Evolutionary conservation across 2,329 filamentous ascomycete species (phyloP), one percentile per base, ranked within the genome.

Genomic region (Trichoderma breve): DNA sequence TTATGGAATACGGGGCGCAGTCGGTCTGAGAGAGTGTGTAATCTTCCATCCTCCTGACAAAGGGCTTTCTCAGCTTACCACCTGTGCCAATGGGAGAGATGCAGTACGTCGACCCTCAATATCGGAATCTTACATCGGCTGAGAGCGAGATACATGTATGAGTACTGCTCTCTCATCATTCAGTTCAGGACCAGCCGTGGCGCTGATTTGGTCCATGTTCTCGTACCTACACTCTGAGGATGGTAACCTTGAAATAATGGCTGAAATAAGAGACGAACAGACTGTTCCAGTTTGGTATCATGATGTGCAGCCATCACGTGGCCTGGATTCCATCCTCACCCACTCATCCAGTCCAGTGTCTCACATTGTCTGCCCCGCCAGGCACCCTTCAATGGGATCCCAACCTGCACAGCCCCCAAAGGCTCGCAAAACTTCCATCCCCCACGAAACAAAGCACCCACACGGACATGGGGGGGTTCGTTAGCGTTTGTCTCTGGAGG

Each of bases 391-490:
- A n/a, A 51, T 18, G 39, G 39, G 39, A 43, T 43, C 15, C 15
- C 47, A 67, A 34, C 32, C 34, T 69, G 66, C 66, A 69, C 66
- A 61, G 66, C 66, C 66, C 34, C 64, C 28, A 55, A 67, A 58
- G 64, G 64, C 63, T 67, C 4, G 43, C 4, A 11, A 32, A 58
- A 58, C 32, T 30, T 11, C 15, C 14, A 39, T 39, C 64, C 64
- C 64, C 64, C 51, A 67, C 64, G 64, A 43, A 39, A 43, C 64
- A 67, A 28, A 39, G 34, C 18, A 65, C 51, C 28, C 32, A 26
- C 47, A 53, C 47, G 11, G 24, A 67, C 26, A 60, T 39, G 63
- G 63, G 60, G 63, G 47, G 47, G 47, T 6, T 34, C 43, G 15
- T 57, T 30, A 51, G 53, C 34, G 28, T 60, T 28, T 58, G n/a